Evolutionary conservation across 805 yeast genomes (phyloP).

Genomic region (Saturnispora halmiae): DNA sequence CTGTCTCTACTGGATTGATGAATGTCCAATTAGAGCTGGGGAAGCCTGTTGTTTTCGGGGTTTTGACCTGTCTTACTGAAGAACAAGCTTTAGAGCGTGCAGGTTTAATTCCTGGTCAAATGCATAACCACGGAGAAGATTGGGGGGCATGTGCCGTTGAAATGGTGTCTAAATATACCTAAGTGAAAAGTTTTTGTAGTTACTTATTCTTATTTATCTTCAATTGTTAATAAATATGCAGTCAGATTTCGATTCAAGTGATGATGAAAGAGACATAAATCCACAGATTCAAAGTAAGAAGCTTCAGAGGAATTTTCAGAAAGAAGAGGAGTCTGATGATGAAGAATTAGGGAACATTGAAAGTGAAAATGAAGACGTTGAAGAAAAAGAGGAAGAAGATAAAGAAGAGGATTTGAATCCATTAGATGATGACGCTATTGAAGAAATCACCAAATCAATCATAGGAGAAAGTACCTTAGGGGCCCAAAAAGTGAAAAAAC

Average conservation of each 20-base stretch:
- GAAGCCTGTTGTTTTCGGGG: slow-evolving; percentile 86
- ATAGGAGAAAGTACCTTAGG: slow-evolving; percentile 21
- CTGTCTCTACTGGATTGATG: slow-evolving; percentile 83
- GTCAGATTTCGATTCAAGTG: slow-evolving; percentile 6
- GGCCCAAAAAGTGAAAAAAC: slow-evolving; percentile 39
- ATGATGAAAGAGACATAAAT: slow-evolving; percentile 2
- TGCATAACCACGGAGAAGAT: slow-evolving; percentile 96
- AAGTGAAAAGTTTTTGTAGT: not conserved
- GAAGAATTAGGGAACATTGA: slow-evolving; percentile 14
- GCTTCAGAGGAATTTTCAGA: slow-evolving; percentile 9
- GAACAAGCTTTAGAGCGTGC: slow-evolving; percentile 92
- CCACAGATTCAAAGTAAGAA: slow-evolving; percentile 3
- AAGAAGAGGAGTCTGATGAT: slow-evolving; percentile 14
- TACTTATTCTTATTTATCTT: not conserved
- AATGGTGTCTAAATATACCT: slow-evolving; percentile 51
- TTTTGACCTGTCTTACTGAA: slow-evolving; percentile 86
- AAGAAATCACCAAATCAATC: slow-evolving; percentile 15
- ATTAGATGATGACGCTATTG: slow-evolving; percentile 17
- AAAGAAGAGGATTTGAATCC: slow-evolving; percentile 16
- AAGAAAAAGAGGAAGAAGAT: slow-evolving; percentile 16
- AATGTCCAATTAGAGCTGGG: slow-evolving; percentile 56
- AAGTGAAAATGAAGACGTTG: slow-evolving; percentile 20
- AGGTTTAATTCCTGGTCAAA: slow-evolving; percentile 61
- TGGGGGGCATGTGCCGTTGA: slow-evolving; percentile 99
- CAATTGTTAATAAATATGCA: not conserved